Base-by-base conservation (phyloP, 2,329 filamentous ascomycete species). In the Acarospora socialis region DNA sequence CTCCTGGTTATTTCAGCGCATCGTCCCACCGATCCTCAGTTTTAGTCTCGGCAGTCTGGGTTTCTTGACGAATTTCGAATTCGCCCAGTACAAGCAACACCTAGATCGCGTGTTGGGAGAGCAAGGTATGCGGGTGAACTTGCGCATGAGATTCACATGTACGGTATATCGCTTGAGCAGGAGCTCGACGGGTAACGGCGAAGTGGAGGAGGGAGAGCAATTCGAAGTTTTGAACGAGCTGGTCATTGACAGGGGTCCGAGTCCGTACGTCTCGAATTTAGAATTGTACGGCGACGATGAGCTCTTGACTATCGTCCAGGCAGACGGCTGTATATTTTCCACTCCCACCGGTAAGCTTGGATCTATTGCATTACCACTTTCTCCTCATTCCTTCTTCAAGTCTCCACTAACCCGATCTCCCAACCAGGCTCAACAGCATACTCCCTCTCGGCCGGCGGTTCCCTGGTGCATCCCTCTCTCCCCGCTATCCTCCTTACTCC, bases 211-310 rank as follows among this genome's bases (percentile, higher is more conserved):
- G 55, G 82, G 79, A 26, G 87, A 95, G 60, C 86, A 93, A 48
- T 95, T 94, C 42, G 90, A 98, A 60, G 87, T 98, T 13, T 73
- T 98, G 42, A 98, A 98, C 57, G 90, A 98, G 60, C 75, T 98
- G 31, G 87, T 98, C 55, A 95, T 98, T 47, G 90, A 98, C 59
- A 81, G 90, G 38, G 90, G 90, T 41, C 90, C 90, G 48, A 92
- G 82, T 10, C 86, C 87, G 13, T 98, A 95, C 52, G 87, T 98
- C 37, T 95, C 87, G 25, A 92, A 93, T 57, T 68, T 98, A 22
- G 90, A 98, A 60, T 67, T 98, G 7, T 95, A 92, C 53, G 90
- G 86, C 41, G 90, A 98, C 51, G 81, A 92, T 50, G 83, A 92
- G 55, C 76, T 94, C 25, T 68, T 98, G 45, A 98, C 90, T 10